Percentiles rank a stretch among this genome's conserved stretches.
phyloP scores from a whole-genome alignment of 2,329 filamentous ascomycete genomes.

The Trichophaea hybrida region DNA sequence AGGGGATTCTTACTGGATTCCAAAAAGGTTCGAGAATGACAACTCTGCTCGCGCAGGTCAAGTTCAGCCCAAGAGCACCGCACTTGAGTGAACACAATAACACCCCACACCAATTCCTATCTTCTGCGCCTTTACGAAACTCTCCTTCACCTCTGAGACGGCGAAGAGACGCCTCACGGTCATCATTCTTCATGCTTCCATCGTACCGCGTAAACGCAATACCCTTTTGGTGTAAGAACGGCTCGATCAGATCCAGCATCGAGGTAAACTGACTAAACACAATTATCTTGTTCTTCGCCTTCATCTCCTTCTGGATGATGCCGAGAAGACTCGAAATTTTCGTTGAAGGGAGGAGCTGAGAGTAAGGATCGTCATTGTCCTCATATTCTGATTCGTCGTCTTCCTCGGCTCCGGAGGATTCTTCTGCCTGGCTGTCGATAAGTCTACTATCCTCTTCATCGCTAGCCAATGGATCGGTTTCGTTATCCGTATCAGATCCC shows the following conservation, averaged over 20 bases:
- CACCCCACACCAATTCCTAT: conserved; percentile 56
- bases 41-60: conserved; percentile 84
- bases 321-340: conserved; percentile 79
- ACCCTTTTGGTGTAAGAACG: conserved; percentile 61
- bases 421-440: conserved; percentile 23
- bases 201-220: conserved; percentile 83
- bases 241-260: conserved; percentile 92
- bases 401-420: conserved; percentile 16
- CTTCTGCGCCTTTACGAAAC: conserved; percentile 28
- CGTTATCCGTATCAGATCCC: conserved; percentile 27
- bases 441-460: conserved; percentile 27
- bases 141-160: conserved; percentile 39
- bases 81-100: conserved; percentile 89
- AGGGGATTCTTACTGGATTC: conserved; percentile 58
- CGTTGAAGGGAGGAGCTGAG: conserved; percentile 54
- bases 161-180: conserved; percentile 71
- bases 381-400: conserved; percentile 30
- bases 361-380: conserved; percentile 30
- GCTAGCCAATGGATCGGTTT: conserved; percentile 29
- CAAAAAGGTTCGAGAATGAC: conserved; percentile 96
- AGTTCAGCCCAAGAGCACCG: conserved; percentile 79
- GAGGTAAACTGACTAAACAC: conserved; percentile 97
- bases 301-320: conserved; percentile 64
- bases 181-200: conserved; percentile 85
- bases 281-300: conserved; percentile 75